Percentiles rank a stretch among this genome's conserved stretches.
Conservation (phyloP, 139 green algal genomes). For the Chlorella sp. region DNA sequence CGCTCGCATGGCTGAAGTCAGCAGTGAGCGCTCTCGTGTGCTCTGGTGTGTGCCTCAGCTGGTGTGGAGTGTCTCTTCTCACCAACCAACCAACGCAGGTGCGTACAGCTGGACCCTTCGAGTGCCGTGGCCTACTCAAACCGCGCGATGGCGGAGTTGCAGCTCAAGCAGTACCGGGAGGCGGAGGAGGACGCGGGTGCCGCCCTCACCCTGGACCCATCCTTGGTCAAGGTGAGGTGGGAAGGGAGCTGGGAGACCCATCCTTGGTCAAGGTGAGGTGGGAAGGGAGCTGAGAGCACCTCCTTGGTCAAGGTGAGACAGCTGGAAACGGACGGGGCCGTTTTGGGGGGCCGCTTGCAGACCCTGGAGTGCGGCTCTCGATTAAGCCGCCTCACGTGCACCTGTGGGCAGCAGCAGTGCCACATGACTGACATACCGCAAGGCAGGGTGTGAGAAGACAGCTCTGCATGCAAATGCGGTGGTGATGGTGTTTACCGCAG, state of each 20-base stretch:
- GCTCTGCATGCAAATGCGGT: background rate
- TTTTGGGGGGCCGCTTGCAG: too few relatives aligned
- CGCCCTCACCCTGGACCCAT: slow-evolving; percentile 51
- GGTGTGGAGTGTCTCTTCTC: too few relatives aligned
- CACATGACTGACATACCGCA: too few relatives aligned
- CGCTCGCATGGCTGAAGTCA: slow-evolving; percentile 21
- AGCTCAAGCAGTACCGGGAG: slow-evolving; percentile 23
- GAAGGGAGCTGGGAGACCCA: background rate
- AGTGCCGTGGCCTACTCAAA: slow-evolving; percentile 2
- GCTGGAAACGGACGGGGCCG: background rate
- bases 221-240: slow-evolving; percentile 41
- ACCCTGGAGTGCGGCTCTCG: too few relatives aligned
- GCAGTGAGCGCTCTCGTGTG: background rate
- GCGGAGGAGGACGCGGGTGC: slow-evolving; percentile 55
- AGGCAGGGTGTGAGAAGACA: background rate
- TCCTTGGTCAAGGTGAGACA: background rate
- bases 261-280: background rate
- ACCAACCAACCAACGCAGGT: too few relatives aligned
- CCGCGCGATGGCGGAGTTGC: slow-evolving; percentile 7
- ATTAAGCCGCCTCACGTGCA: too few relatives aligned
- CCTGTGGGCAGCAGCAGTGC: too few relatives aligned
- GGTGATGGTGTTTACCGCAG: slow-evolving; percentile 16
- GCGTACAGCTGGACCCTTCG: slow-evolving; percentile 37
- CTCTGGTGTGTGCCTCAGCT: background rate
- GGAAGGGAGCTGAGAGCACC: background rate